Percentiles rank a stretch among this genome's conserved stretches.
Evolutionary conservation across 2,329 filamentous ascomycete species (phyloP).

Genomic region (Cercospora berteroae): DNA sequence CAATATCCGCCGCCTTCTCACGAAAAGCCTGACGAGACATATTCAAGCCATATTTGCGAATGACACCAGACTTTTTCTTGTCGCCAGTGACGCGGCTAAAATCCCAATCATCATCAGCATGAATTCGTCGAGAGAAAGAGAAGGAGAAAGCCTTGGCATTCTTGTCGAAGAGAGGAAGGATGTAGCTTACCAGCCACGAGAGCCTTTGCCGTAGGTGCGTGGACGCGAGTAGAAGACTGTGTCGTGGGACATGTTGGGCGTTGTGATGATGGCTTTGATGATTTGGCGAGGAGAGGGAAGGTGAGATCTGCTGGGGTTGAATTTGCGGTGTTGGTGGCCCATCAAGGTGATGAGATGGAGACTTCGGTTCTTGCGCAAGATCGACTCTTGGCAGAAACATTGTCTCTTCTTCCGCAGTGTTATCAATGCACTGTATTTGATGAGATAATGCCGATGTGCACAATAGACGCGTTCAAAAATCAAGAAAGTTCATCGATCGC

Average conservation of each 20-base stretch:
- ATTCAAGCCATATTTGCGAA: slow-evolving; percentile 33
- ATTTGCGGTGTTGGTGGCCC: not conserved
- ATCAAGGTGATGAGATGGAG: not conserved
- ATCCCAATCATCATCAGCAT: not conserved
- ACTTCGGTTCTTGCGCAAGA: not conserved
- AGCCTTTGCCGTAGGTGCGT: slow-evolving; percentile 32
- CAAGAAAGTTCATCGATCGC: not conserved
- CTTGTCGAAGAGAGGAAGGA: not conserved
- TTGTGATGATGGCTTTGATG: not conserved
- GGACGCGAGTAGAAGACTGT: slow-evolving; percentile 32
- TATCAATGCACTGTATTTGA: too few species aligned
- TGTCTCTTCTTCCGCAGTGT: too few species aligned
- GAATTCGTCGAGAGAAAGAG: not conserved
- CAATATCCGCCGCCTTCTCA: slow-evolving; percentile 33
- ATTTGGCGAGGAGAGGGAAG: not conserved
- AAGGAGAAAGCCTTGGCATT: not conserved
- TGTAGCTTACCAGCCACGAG: slow-evolving; percentile 28
- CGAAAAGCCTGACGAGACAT: slow-evolving; percentile 33
- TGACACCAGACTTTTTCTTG: slow-evolving; percentile 32
- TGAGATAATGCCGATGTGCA: too few species aligned
- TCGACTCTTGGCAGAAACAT: not conserved
- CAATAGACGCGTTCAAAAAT: too few species aligned
- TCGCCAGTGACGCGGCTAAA: slow-evolving; percentile 31
- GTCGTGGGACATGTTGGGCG: slow-evolving; percentile 29
- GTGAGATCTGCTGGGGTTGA: not conserved